Evolutionary conservation across 768 basidiomycete species (phyloP).

Genomic region (Lentinula aciculospora): DNA sequence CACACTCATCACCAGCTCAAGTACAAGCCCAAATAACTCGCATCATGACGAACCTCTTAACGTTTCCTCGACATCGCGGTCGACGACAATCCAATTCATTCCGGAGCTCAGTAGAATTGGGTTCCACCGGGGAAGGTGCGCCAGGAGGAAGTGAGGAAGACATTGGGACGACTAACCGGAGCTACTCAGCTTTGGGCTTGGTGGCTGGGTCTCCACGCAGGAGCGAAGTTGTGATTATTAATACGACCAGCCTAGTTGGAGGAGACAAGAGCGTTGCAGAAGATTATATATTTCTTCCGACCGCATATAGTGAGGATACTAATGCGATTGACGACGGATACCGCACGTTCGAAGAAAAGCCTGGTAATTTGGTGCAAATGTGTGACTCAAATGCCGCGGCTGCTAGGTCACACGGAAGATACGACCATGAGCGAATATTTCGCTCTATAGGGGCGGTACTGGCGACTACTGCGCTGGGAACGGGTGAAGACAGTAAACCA

Average conservation of each 20-base stretch:
- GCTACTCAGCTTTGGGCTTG: slow-evolving; percentile 27
- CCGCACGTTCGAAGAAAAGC: not conserved
- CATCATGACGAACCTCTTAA: slow-evolving; percentile 73
- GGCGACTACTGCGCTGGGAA: slow-evolving; percentile 7
- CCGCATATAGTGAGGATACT: not conserved
- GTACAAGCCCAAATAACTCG: slow-evolving; percentile 56
- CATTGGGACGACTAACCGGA: slow-evolving; percentile 31
- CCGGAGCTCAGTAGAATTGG: not conserved
- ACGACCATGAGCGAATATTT: slow-evolving; percentile 70
- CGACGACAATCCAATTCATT: slow-evolving; percentile 4
- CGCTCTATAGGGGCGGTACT: slow-evolving; percentile 42
- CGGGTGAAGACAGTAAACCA: not conserved
- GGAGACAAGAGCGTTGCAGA: slow-evolving; percentile 52
- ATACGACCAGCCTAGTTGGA: slow-evolving; percentile 43
- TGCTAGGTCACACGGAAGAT: slow-evolving; percentile 54
- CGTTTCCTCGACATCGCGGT: slow-evolving; percentile 40
- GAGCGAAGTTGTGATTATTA: slow-evolving; percentile 56
- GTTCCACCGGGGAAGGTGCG: slow-evolving; percentile 20
- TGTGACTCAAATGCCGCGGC: slow-evolving; percentile 57
- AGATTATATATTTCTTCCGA: slow-evolving; percentile 50
- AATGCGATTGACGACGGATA: not conserved
- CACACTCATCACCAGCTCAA: slow-evolving; percentile 17
- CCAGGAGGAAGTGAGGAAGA: slow-evolving; percentile 29
- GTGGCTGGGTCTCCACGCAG: slow-evolving; percentile 29
- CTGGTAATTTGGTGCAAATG: slow-evolving; percentile 29